A percentile compares a stretch with the other conserved stretches of the same genome.
Evolutionary conservation across 768 basidiomycete species (phyloP).

Genomic region (Ephemerocybe angulata): DNA sequence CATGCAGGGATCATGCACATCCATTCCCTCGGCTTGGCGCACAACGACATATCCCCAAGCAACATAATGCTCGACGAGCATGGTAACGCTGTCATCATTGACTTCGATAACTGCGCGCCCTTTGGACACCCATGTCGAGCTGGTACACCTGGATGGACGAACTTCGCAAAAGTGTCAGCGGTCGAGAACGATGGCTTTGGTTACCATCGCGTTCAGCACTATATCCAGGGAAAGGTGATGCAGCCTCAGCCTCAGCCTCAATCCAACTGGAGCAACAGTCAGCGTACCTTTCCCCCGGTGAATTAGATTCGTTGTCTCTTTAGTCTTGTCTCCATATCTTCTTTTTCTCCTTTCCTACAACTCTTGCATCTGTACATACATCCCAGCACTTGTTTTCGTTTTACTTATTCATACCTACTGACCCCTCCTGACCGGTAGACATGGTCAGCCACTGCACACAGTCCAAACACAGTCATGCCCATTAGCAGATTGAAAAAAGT

Average conservation of each 20-base stretch:
- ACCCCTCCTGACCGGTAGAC: too few species aligned
- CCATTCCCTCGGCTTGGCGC: constrained; percentile 22
- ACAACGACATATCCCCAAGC: constrained; percentile 23
- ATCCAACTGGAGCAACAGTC: not conserved
- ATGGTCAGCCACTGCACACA: too few species aligned
- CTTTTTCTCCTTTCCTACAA: not conserved
- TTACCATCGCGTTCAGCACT: constrained; percentile 10
- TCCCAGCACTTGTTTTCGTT: not conserved
- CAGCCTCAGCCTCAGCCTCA: not conserved
- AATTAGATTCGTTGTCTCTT: not conserved
- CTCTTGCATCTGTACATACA: not conserved
- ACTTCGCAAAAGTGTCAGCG: constrained; percentile 8
- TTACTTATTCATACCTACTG: too few species aligned
- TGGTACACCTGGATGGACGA: constrained; percentile 16
- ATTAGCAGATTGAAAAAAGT: too few species aligned
- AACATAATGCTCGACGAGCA: constrained; percentile 24
- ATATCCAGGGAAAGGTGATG: constrained; percentile 1
- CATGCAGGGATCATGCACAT: constrained; percentile 16
- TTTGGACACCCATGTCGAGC: constrained; percentile 12
- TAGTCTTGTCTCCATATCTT: not conserved
- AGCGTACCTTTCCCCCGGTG: not conserved
- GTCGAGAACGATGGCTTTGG: constrained; percentile 13
- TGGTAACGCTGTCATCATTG: constrained; percentile 20
- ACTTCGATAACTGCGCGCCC: constrained; percentile 19
- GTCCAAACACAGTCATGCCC: too few species aligned